Conservation (phyloP, 2,329 filamentous ascomycete species). For the Sporothrix protearum region DNA sequence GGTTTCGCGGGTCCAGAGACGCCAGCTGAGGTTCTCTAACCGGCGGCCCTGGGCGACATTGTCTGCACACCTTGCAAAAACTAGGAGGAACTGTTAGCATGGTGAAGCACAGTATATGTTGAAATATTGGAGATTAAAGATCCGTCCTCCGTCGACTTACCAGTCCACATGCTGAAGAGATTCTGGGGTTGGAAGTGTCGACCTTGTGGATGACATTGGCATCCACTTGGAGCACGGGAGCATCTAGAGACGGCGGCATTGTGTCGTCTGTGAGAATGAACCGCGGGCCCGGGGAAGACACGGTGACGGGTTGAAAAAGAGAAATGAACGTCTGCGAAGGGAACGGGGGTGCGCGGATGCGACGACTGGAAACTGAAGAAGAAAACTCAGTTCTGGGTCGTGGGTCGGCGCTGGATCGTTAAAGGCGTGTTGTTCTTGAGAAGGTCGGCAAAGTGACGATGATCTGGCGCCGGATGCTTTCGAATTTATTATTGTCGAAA, state of each 20-base stretch:
- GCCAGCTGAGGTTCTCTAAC: slow-evolving; percentile 93
- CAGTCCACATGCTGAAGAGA: slow-evolving; percentile 95
- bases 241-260: slow-evolving; percentile 82
- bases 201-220: slow-evolving; percentile 90
- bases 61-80: slow-evolving; percentile 91
- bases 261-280: slow-evolving; percentile 32
- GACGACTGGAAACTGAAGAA: neutral
- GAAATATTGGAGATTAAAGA: neutral
- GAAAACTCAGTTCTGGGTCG: neutral
- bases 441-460: neutral
- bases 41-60: slow-evolving; percentile 89
- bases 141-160: slow-evolving; percentile 51
- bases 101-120: neutral
- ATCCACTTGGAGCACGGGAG: slow-evolving; percentile 87
- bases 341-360: slow-evolving; percentile 12
- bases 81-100: slow-evolving; percentile 44
- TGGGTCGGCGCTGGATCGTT: neutral
- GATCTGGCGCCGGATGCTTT: slow-evolving; percentile 14
- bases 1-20: slow-evolving; percentile 89
- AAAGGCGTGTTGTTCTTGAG: neutral
- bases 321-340: neutral
- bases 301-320: neutral
- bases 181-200: slow-evolving; percentile 91
- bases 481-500: neutral
- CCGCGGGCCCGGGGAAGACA: neutral